Evolutionary conservation across 176 grass and related monocot genomes (phyloP), one percentile per base, ranked within the genome.

Genomic region (Raddia distichophylla): DNA sequence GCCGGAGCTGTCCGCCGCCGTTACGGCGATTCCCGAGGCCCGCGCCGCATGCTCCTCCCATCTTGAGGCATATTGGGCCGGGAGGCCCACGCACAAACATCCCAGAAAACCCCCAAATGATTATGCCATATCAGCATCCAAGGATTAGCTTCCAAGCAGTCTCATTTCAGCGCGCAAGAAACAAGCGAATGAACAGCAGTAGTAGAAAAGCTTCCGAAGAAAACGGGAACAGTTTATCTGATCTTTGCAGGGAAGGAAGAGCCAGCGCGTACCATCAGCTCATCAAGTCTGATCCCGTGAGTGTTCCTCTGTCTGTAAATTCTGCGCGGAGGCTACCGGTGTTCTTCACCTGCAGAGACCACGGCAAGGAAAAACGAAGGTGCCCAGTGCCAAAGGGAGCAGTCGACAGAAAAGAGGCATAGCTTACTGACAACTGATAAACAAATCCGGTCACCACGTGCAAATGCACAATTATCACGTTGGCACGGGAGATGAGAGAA

Each of bases 381-480:
- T 5, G 53, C 14, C 53, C 17, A 17, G 43, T 5, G 53, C 14
- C 53, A 55, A 55, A 18, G 15, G 16, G 16, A 15, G 17, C 4
- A 19, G 10, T 4, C n/a, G 66, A n/a, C 42, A 68, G 42, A 69
- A 14, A 47, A 32, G 22, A 7, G 69, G n/a, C 13, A 34, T 16
- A 13, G 3, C 32, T 35, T 5, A 0, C 48, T 33, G 13, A 33
- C 33, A 22, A 35, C 33, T 5, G 22, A 73, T 54, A 73, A 73
- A 54, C 70, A 54, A 18, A 69, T 53, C 27, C 8, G 10, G 70
- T 54, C 32, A 17, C 10, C 27, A 73, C 70, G 15, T 73, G 70
- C 12, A 6, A 33, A 54, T 73, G 70, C 70, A 53, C 33, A 10
- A 54, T 73, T 35, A 49, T 73, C 70, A 73, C 70, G 49, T 54